phyloP scores from a whole-genome alignment of 768 basidiomycete species.

The Lepiota venenata region DNA sequence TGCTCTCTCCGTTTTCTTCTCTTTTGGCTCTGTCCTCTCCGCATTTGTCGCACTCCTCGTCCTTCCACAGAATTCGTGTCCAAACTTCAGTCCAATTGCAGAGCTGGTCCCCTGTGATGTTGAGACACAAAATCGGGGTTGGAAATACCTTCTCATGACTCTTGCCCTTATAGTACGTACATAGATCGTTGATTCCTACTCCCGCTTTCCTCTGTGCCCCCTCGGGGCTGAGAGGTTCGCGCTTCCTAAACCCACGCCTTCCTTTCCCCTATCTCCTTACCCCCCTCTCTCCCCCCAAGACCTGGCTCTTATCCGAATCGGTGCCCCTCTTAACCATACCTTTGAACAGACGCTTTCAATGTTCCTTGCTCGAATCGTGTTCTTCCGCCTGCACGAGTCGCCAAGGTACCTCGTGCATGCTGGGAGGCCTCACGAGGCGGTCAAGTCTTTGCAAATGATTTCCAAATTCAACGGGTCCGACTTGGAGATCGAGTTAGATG shows the following conservation, averaged over 20 bases:
- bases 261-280: neutral
- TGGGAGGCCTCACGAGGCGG: slow-evolving; percentile 79
- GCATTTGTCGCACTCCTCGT: slow-evolving; percentile 77
- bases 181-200: neutral
- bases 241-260: neutral
- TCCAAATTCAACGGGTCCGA: slow-evolving; percentile 82
- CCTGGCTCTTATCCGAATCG: neutral
- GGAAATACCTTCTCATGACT: slow-evolving; percentile 79
- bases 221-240: neutral
- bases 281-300: neutral
- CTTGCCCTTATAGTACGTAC: slow-evolving; percentile 79
- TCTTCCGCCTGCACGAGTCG: slow-evolving; percentile 93
- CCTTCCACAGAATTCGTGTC: slow-evolving; percentile 75
- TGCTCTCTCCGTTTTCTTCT: slow-evolving; percentile 93
- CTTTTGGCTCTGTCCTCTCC: slow-evolving; percentile 83
- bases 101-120: slow-evolving; percentile 56
- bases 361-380: slow-evolving; percentile 82
- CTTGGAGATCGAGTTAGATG: slow-evolving; percentile 61
- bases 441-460: slow-evolving; percentile 80
- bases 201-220: neutral
- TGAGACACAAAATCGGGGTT: slow-evolving; percentile 72
- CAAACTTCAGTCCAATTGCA: slow-evolving; percentile 18
- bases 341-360: slow-evolving; percentile 72
- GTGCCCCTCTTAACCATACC: neutral
- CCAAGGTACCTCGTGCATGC: slow-evolving; percentile 91